Base-by-base conservation (phyloP, 441 rosid species). In the Bocquillonia castaneifolia region DNA sequence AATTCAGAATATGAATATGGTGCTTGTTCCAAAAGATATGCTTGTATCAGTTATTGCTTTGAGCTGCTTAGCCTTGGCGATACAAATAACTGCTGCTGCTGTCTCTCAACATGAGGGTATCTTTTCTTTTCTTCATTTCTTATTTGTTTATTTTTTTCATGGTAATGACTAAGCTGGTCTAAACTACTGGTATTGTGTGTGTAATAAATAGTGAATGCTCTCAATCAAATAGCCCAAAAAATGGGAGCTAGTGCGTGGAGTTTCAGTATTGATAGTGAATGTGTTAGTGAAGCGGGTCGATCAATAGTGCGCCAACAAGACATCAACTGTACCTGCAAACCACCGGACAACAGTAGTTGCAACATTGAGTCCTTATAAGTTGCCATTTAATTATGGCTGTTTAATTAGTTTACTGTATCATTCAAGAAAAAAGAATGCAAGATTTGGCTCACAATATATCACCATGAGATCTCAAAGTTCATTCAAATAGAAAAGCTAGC, bases 281-380 rank as follows among this genome's bases (percentile, higher is more conserved):
- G 81, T 58, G 80, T 67, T 44, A 71, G 50, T 18, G 28, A 48
- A 37, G 65, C 57, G 31, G 25, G 23, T 45, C 26, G 20, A 10
- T 36, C 53, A 53, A 74, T 56, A 54, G 78, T 54, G 26, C 64
- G 76, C 15, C 51, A 26, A 54, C 74, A 66, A 71, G 75, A 67
- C 44, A 67, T 80, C n/a, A 55, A 51, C 66, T 86, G 67, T 42
- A 76, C 59, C 68, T 79, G 83, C 51, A 10, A n/a, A 25, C 58
- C 59, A 23, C 45, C 18, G 32, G 83, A 86, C 63, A 76, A 59
- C 66, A 79, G 45, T 32, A n/a, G n/a, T n/a, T 81, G 83, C 75
- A 86, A 47, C 39, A 48, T 48, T 64, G 36, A 29, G 13, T 47
- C 28, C 44, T 13, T 64, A 57, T 64, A 64, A 45, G 57, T 64